Conservation (phyloP, 2,329 filamentous ascomycete genomes). For the Hymenotorrendiella dingleyae region DNA sequence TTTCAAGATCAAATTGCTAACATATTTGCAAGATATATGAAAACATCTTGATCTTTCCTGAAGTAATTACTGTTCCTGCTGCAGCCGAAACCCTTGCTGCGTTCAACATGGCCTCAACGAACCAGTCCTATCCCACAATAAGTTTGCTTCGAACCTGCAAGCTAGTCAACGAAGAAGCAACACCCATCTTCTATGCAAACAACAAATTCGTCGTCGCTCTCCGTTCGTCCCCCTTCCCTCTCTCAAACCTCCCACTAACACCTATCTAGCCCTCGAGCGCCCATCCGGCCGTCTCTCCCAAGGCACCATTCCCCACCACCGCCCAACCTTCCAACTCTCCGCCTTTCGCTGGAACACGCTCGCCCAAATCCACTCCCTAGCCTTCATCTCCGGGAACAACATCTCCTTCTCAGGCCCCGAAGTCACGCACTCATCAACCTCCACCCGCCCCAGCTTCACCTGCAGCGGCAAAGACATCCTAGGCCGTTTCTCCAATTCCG, state of each 20-base stretch:
- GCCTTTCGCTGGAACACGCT: constrained; percentile 2
- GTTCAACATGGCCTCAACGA: no score
- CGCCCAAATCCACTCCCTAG: constrained; percentile 3
- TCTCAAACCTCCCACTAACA: neutral
- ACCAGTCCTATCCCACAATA: constrained; percentile 21
- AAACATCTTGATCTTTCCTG: constrained; percentile 19
- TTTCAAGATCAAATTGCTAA: no score
- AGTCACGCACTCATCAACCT: neutral
- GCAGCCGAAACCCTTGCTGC: no score
- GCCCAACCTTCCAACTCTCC: constrained; percentile 1
- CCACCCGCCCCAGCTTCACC: constrained; percentile 7
- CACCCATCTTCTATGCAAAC: constrained; percentile 27
- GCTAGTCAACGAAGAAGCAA: constrained; percentile 29
- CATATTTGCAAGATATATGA: constrained; percentile 13
- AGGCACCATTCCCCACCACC: neutral
- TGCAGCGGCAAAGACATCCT: constrained; percentile 15
- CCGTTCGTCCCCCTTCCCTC: constrained; percentile 7
- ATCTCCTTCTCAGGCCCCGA: neutral
- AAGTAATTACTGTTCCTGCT: constrained; percentile 7
- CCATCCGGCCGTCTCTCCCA: neutral
- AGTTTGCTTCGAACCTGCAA: constrained; percentile 29
- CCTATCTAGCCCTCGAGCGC: constrained; percentile 2
- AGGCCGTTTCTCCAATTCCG: constrained; percentile 5
- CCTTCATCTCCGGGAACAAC: constrained; percentile 8
- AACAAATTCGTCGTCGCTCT: constrained; percentile 29